These are phyloP conservation scores for Leavenworthia alabamica DNA, from an alignment of 345 rosid species.

Conservation along the genomic window DNA sequence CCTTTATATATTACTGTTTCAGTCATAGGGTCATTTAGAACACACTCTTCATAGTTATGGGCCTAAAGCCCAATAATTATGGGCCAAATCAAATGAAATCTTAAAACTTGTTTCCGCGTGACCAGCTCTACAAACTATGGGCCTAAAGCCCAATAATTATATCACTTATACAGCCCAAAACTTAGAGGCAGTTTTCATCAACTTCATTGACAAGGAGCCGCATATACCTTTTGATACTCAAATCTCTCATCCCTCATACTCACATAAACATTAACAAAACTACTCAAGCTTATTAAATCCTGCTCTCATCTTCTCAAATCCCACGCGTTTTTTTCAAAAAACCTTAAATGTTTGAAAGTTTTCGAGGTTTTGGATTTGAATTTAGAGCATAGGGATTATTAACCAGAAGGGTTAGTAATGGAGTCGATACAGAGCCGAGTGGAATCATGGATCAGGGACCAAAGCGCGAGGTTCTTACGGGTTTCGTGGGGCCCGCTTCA, in stretches of 20 bases:
- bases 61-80: not conserved
- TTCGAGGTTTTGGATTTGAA: not conserved
- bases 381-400: not conserved
- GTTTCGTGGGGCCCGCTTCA: constrained; percentile 79
- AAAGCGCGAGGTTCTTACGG: constrained; percentile 55
- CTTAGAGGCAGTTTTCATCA: not conserved
- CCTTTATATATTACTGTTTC: too few relatives aligned
- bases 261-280: not conserved
- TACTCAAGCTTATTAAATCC: too few relatives aligned
- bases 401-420: not conserved
- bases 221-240: constrained; percentile 18
- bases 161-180: not conserved
- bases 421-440: constrained; percentile 60
- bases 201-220: not conserved
- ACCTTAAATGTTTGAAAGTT: not conserved
- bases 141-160: not conserved
- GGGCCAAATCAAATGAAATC: not conserved
- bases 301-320: constrained; percentile 3
- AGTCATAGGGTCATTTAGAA: too few relatives aligned
- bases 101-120: not conserved
- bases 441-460: constrained; percentile 92
- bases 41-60: constrained; percentile 8
- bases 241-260: not conserved
- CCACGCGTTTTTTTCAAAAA: not conserved
- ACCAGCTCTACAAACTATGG: not conserved